A percentile compares a stretch with the other conserved stretches of the same genome.
Evolutionary conservation across 1,284 basidiomycete species (phyloP).

Genomic region (Meira nashicola): DNA sequence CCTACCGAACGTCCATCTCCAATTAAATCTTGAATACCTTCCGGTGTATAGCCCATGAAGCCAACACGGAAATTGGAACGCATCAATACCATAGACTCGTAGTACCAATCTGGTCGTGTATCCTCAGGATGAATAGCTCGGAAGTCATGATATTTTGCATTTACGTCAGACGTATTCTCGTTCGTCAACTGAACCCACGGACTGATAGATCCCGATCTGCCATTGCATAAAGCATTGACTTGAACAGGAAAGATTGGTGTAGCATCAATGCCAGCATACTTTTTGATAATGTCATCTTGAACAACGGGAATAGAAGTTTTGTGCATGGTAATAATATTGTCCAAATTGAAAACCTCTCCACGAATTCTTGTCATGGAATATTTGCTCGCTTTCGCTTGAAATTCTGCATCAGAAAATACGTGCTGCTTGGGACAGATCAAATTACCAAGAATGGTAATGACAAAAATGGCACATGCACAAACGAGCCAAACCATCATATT

Average conservation of each 20-base stretch:
- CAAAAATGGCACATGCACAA: conserved; percentile 79
- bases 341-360: conserved; percentile 85
- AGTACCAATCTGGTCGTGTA: conserved; percentile 95
- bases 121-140: conserved; percentile 68
- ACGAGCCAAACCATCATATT: conserved; percentile 91
- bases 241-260: conserved; percentile 89
- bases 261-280: conserved; percentile 75
- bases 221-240: conserved; percentile 89
- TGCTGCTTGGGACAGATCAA: conserved; percentile 92
- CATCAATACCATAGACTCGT: conserved; percentile 67
- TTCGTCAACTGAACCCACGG: conserved; percentile 77
- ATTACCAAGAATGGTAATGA: conserved; percentile 80
- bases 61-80: conserved; percentile 81
- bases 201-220: conserved; percentile 71
- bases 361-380: conserved; percentile 77
- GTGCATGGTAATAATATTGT: conserved; percentile 57
- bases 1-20: conserved; percentile 67
- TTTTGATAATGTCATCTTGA: conserved; percentile 67
- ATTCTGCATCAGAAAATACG: conserved; percentile 74
- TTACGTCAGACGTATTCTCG: conserved; percentile 70
- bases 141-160: conserved; percentile 90
- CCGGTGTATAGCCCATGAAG: conserved; percentile 80
- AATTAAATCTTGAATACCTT: conserved; percentile 67
- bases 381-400: conserved; percentile 66
- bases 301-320: conserved; percentile 69